A percentile compares a stretch with the other conserved stretches of the same genome.
These are phyloP conservation scores for Hypomontagnella monticulosa DNA, from an alignment of 495 filamentous ascomycete genomes.

Conservation along the genomic window DNA sequence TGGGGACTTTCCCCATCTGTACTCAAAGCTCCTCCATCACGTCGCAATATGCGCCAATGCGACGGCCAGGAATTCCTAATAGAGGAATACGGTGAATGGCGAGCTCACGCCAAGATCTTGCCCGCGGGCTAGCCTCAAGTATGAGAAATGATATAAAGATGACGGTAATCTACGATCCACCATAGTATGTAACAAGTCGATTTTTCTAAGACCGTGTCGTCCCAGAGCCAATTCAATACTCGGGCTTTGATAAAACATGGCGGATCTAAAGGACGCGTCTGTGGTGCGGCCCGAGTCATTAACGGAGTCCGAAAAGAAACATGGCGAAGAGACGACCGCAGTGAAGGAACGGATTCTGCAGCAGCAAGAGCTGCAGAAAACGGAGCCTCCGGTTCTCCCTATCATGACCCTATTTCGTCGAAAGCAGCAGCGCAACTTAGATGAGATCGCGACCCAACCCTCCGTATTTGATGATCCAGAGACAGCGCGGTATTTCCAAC, in stretches of 20 bases:
- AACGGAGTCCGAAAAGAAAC: slow-evolving; percentile 23
- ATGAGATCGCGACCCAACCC: slow-evolving; percentile 38
- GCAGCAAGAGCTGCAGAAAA: slow-evolving; percentile 28
- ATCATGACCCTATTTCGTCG: slow-evolving; percentile 34
- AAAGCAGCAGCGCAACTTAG: slow-evolving; percentile 14
- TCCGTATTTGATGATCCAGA: slow-evolving; percentile 56
- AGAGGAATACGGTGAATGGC: slow-evolving; percentile 19
- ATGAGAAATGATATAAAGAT: slow-evolving; percentile 9
- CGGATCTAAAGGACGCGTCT: slow-evolving; percentile 22
- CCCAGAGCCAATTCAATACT: background rate
- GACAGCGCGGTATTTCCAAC: slow-evolving; percentile 60
- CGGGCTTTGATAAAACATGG: slow-evolving; percentile 8
- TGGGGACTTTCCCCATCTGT: slow-evolving; percentile 12
- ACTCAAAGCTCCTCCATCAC: background rate
- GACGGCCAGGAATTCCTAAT: slow-evolving; percentile 23
- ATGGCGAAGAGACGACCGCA: slow-evolving; percentile 3
- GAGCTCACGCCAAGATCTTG: slow-evolving; percentile 24
- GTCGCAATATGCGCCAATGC: slow-evolving; percentile 12
- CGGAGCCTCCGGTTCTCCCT: slow-evolving; percentile 21
- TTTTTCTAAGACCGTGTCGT: too few species aligned
- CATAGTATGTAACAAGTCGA: background rate
- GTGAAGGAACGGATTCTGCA: slow-evolving; percentile 22
- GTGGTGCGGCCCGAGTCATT: slow-evolving; percentile 24
- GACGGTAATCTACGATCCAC: background rate
- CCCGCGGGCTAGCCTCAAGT: background rate